These are phyloP conservation scores for Pyrus hybrid DNA, from an alignment of 331 rosid species.

Conservation along the genomic window DNA sequence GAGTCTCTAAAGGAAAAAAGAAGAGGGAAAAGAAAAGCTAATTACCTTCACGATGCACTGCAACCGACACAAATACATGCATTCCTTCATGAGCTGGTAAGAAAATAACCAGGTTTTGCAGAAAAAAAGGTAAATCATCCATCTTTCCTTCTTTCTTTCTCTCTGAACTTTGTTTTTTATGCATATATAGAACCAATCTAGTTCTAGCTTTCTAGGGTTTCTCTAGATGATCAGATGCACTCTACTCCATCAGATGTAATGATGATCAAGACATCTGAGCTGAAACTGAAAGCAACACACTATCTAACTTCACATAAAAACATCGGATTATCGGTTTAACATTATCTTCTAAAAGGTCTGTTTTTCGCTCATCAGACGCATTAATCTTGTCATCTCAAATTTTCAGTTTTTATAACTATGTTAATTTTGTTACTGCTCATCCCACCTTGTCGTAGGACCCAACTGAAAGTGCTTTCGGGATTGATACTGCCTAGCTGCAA, in stretches of 20 bases:
- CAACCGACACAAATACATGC: not conserved
- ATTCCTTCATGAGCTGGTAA: not conserved
- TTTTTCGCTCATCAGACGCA: not conserved
- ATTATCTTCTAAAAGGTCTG: not conserved
- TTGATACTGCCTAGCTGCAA: slow-evolving; percentile 29
- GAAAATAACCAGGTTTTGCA: not conserved
- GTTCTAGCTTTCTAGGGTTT: not conserved
- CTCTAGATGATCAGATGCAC: slow-evolving; percentile 1
- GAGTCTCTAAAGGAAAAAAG: not conserved
- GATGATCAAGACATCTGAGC: slow-evolving; percentile 11
- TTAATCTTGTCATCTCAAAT: not conserved
- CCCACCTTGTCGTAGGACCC: slow-evolving; percentile 3
- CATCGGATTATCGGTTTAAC: not conserved
- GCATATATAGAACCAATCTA: not conserved
- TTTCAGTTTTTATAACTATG: not conserved
- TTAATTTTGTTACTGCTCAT: not conserved
- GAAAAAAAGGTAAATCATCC: not conserved
- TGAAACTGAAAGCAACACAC: not conserved
- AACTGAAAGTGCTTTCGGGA: slow-evolving; percentile 29
- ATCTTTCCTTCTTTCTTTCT: not conserved
- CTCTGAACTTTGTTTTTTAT: not conserved
- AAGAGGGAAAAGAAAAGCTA: not conserved
- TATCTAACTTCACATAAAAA: not conserved
- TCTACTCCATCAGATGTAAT: not conserved
- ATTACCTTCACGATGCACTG: not conserved